Evolutionary conservation across 768 basidiomycete genomes (phyloP), one percentile per base, ranked within the genome.

Genomic region (Leucogyrophana mollusca): DNA sequence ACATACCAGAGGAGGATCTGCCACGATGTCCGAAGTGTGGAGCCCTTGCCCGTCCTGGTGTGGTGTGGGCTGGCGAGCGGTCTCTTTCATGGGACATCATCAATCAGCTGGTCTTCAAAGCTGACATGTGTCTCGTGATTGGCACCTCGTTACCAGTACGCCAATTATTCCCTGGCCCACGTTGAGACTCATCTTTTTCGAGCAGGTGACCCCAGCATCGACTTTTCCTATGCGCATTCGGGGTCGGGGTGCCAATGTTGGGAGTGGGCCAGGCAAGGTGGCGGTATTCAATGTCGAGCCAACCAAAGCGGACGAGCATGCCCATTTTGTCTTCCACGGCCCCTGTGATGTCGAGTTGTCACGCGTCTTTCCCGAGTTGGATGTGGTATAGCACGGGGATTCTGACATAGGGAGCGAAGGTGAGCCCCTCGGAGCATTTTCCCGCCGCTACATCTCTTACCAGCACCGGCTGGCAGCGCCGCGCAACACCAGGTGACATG

Each of bases 61-160:
- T 81, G 4, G 77, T 81, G 1, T 82, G 80, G 79, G 82, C 82
- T 51, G 76, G 74, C 4, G 79, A 82, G 53, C 51, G 18, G 30
- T 73, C 75, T 1, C 51, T 61, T 10, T 53, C 69, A 8, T 17
- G 78, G 46, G 59, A 69, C 16, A 48, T 58, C 18, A 78, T 78
- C 42, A 63, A 72, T 33, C 46, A 65, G 16, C 32, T 76, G 10
- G 71, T 80, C 1, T 57, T 64, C 3, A 45, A 65, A 16, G 76
- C 73, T 8, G 80, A 81, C 59, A 56, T 82, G 11, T 73, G 73
- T 41, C 59, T 82, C 1, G 76, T 82, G 4, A 64, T 82, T 43
- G 80, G 79, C 17, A 82, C 79, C 23, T 78, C 76, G 4, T 77
- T 76, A 3, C 71, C 69, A 20, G 78, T 76, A 55, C 47, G 69